Evolutionary conservation across 2,329 filamentous ascomycete species (phyloP), one percentile per base, ranked within the genome.

Genomic region (Grosmannia clavigera): DNA sequence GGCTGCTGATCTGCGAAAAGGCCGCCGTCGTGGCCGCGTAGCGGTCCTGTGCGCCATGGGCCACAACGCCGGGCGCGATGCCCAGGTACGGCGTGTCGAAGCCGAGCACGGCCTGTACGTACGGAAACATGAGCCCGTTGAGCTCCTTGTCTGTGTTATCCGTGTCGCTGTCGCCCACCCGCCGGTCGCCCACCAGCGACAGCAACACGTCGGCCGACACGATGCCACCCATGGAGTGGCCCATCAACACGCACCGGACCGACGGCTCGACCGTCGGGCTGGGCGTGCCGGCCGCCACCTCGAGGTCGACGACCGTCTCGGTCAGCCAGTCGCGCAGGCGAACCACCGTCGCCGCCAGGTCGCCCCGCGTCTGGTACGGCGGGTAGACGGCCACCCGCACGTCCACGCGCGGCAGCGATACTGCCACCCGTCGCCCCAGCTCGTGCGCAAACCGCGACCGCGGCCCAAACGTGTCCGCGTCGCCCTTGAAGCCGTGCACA

Each of bases 61-160:
- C 88, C n/a, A 94, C 85, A 1, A 94, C 87, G 31, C 88, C 87
- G 0, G 89, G 88, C 27, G 86, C 83, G 64, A 92, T 90, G 61
- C 88, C 88, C 1, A 94, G 80, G 70, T 88, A 99, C 1, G 94
- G 94, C 0, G 94, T 99, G 73, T 97, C 92, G 70, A 96, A 96
- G 57, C 92, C 90, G 55, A 97, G 81, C 31, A 97, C 83, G 65
- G 88, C 92, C 72, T 92, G 88, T 65, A 97, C 84, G 71, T 91
- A 92, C 1, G 92, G 92, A 70, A 97, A 97, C 87, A 96, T 92
- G 70, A 95, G 83, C 38, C 75, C 73, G 67, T 81, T 86, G 62
- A 82, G 74, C 25, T 71, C 62, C 64, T 56, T 35, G 55, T 73
- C 68, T 58, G 73, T 70, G 43, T 73, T 74, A 66, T 74, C 73